Base-by-base conservation (phyloP, 2,329 filamentous ascomycete genomes). In the Sporothrix pallida region DNA sequence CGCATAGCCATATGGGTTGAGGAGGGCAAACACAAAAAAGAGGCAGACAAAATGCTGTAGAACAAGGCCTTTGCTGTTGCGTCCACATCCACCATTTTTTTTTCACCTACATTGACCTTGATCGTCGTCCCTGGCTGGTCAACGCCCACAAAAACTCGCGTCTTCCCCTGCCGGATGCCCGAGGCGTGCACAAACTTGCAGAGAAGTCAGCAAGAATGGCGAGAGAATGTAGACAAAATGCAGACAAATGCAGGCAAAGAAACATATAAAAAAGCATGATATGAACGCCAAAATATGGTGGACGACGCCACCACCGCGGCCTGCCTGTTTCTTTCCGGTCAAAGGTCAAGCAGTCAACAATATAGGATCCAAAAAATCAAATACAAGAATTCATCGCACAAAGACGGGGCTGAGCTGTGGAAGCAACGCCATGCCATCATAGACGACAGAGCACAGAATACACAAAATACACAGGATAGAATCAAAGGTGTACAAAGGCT, bases 111-210 rank as follows among this genome's bases (percentile, higher is more conserved):
- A 20, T 56, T n/a, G 48, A 52, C 48, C 48, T 17, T 3, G 5
- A 52, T 52, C 13, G 20, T 56, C 9, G 52, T 46, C 42, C 20
- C 12, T 12, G 26, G n/a, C 62, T 46, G 60, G 60, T 63, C 37
- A 44, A 44, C 60, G 37, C 37, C 60, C 10, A 20, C 15, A 20
- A 20, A 56, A 56, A 20, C 37, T 44, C 3, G 60, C 60, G 60
- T 63, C 60, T 65, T 65, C 37, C 60, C 60, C 37, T 65, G 60
- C 56, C 60, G 37, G 37, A 65, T 44, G 60, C 37, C 60, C 60
- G 60, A 46, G 23, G 60, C 1, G n/a, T 65, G 37, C 37, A 65
- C n/a, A 46, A 46, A 6, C 9, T 8, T 65, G 60, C 37, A 65
- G 60, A 65, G 31, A 1, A 37, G 31, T 37, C 31, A 37, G 31